phyloP scores from a whole-genome alignment of 345 rosid species.

The Fremontodendron californicum region DNA sequence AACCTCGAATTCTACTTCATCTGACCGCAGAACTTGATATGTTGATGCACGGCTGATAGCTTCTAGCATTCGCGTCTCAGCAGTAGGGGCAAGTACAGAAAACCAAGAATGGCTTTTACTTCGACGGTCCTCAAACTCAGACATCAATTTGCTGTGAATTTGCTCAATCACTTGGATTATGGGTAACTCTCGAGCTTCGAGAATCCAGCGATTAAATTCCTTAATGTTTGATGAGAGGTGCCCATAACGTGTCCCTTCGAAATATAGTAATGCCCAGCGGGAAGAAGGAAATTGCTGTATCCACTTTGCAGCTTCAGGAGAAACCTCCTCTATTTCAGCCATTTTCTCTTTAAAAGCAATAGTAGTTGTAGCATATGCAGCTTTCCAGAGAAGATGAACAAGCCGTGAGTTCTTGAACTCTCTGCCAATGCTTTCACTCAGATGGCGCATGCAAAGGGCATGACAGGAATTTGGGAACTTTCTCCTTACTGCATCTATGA shows the following conservation, averaged over 20 bases:
- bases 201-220: conserved; percentile 48
- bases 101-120: conserved; percentile 34
- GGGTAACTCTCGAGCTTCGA: conserved; percentile 48
- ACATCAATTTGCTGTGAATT: conserved; percentile 36
- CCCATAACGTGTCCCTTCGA: conserved; percentile 43
- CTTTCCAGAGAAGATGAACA: conserved; percentile 50
- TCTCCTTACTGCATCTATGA: conserved; percentile 35
- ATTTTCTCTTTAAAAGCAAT: conserved; percentile 42
- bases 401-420: conserved; percentile 55
- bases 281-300: conserved; percentile 44
- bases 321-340: conserved; percentile 43
- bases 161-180: conserved; percentile 47
- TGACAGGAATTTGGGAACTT: conserved; percentile 39
- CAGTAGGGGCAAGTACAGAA: conserved; percentile 46
- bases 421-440: conserved; percentile 44
- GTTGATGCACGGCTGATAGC: conserved; percentile 34
- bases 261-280: conserved; percentile 43
- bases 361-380: conserved; percentile 46
- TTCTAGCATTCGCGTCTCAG: conserved; percentile 40
- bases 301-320: conserved; percentile 48
- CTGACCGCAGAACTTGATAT: conserved; percentile 47
- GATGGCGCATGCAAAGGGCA: conserved; percentile 38
- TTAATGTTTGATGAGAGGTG: conserved; percentile 48
- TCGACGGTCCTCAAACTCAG: conserved; percentile 45
- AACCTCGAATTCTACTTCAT: conserved; percentile 64